These are phyloP conservation scores for Alopecurus myosuroides DNA, from an alignment of 176 grass and related monocot species.

Conservation along the genomic window DNA sequence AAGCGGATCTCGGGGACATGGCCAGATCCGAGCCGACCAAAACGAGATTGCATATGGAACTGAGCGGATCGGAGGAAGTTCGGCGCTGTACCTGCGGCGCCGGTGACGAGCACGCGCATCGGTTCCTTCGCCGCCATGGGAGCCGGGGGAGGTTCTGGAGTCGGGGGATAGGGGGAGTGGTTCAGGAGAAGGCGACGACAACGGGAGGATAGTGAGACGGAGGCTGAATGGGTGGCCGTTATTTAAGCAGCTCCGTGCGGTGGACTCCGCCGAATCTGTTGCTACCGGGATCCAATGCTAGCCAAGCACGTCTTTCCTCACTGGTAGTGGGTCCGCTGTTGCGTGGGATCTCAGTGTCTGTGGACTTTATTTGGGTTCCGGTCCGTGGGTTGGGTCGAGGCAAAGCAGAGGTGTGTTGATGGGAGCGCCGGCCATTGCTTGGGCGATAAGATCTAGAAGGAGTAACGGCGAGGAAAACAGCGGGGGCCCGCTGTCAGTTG, in stretches of 20 bases:
- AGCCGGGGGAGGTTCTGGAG: slow-evolving; percentile 13
- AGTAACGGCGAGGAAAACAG: not conserved
- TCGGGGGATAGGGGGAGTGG: not conserved
- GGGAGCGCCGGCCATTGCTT: slow-evolving; percentile 13
- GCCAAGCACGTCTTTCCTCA: not conserved
- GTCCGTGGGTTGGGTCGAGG: not conserved
- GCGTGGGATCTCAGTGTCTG: not conserved
- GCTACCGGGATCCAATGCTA: not conserved
- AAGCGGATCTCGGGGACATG: not conserved
- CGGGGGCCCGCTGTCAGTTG: not conserved
- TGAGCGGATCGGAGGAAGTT: not conserved
- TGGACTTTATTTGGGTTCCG: not conserved
- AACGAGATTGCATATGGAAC: not conserved
- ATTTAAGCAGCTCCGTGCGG: slow-evolving; percentile 23
- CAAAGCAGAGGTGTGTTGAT: not conserved
- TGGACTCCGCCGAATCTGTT: not conserved
- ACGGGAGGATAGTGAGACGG: not conserved
- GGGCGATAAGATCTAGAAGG: slow-evolving; percentile 7
- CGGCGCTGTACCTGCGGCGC: slow-evolving; percentile 70
- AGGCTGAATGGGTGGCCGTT: slow-evolving; percentile 14
- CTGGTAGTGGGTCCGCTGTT: not conserved
- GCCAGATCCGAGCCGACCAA: slow-evolving; percentile 14
- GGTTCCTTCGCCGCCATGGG: slow-evolving; percentile 96
- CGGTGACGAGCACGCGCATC: slow-evolving; percentile 94
- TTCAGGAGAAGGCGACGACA: not conserved